A percentile compares a stretch with the other conserved stretches of the same genome.
Conservation (phyloP, 2,329 filamentous ascomycete genomes). For the Scleromitrula shiraiana region DNA sequence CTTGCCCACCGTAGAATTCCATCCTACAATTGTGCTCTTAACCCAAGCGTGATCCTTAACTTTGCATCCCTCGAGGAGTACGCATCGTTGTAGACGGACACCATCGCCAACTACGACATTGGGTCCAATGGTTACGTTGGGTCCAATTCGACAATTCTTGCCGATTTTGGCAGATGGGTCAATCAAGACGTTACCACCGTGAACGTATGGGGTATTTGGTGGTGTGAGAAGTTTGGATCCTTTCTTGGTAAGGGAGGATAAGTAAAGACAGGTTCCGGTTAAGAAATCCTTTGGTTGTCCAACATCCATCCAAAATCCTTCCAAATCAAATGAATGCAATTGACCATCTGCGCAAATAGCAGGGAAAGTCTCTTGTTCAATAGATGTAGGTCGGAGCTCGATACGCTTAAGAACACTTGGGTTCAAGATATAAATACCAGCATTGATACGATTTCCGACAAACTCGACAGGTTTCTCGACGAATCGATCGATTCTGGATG, state of each 20-base stretch:
- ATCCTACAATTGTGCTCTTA: conserved; percentile 97
- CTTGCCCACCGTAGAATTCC: conserved; percentile 92
- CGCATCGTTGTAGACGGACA: conserved; percentile 87
- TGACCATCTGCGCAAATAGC: conserved; percentile 82
- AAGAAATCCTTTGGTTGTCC: conserved; percentile 98
- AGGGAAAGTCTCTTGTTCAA: conserved; percentile 98
- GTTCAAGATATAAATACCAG: conserved; percentile 97
- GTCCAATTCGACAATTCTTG: conserved; percentile 96
- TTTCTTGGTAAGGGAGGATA: conserved; percentile 86
- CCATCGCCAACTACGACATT: conserved; percentile 89
- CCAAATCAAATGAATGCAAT: conserved; percentile 91
- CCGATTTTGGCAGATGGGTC: conserved; percentile 93
- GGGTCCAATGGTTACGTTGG: conserved; percentile 92
- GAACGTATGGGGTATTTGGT: conserved; percentile 67
- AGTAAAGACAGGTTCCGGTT: conserved; percentile 90
- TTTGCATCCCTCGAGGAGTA: conserved; percentile 80
- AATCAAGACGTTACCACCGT: conserved; percentile 93
- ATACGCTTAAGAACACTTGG: conserved; percentile 84
- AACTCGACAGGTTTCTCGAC: conserved; percentile 99
- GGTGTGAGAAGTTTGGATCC: conserved; percentile 76
- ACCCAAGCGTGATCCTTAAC: conserved; percentile 99
- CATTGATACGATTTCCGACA: conserved; percentile 97
- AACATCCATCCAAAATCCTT: conserved; percentile 99
- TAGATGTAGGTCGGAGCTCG: conserved; percentile 91
- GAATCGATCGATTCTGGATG: conserved; percentile 92